Evolutionary conservation across 352 stramenopile species (phyloP), one percentile per base, ranked within the genome.

Genomic region (Halophytophthora polymorphica): DNA sequence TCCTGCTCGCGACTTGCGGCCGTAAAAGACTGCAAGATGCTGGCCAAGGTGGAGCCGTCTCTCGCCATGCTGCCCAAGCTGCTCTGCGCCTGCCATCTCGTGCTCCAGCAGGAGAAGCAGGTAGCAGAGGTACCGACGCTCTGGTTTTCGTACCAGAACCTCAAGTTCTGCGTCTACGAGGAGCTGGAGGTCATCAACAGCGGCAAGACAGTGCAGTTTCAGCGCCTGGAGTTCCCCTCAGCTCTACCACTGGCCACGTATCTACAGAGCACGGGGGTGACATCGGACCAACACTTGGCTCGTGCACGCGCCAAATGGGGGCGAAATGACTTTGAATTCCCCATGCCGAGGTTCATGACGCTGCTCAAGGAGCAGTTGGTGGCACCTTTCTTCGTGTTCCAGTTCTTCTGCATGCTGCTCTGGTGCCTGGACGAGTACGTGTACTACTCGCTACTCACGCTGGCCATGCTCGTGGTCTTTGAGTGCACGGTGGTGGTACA

Each of bases 351-450:
- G 40, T 98, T 98, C 58, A 33, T 91, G n/a, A 86, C 96, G 50
- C 83, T 99, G 53, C 94, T 99, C 47, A 87, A 92, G 53, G 92
- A 99, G 70, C 97, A 99, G 66, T 66, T 98, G 14, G 73, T 99
- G 14, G 96, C 97, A 52, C 97, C 97, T 14, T 97, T 99, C 50
- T 99, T 98, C 57, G 81, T 99, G 3, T 99, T 99, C 69, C 97
- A 99, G 82, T 82, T 99, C 45, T 96, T 99, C 45, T 99, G 96
- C 62, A 96, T 99, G 45, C 70, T 96, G 31, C 75, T 99, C 29
- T 99, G 98, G 95, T 97, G 90, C 71, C 79, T 99, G 10, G 97
- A 99, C 70, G 97, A 99, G 69, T 99, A 99, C 82, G 98, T 97
- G 95, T 97, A 99, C 71, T 99, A 99, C 77, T 96, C 93, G 25